Evolutionary conservation across 352 stramenopile genomes (phyloP), one percentile per base, ranked within the genome.

Genomic region (Phytophthora pistaciae): DNA sequence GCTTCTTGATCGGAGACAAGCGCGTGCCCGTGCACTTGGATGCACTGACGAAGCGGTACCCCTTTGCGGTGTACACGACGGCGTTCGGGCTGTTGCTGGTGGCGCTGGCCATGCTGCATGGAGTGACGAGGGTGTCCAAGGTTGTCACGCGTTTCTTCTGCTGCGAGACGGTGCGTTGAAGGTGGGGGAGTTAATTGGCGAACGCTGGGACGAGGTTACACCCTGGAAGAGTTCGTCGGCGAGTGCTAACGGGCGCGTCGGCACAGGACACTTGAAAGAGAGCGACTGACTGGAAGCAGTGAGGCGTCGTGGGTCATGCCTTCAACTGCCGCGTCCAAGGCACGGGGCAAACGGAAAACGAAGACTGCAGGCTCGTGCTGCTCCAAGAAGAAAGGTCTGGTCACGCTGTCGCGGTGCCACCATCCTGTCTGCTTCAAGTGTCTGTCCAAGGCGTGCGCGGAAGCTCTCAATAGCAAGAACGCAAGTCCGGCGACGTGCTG

Each of bases 131-230:
- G 7, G 57, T 85, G 49, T 76, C 82, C 20, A 83, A 88, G 59
- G 65, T 68, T 36, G 60, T 85, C 31, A 92, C 84, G 36, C 78
- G 82, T 16, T 88, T 87, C 66, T 86, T 88, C 61, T 90, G 79
- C 68, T 91, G 84, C 60, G 75, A 70, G 20, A 50, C 50, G 14
- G 49, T 64, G 68, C 36, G 42, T 63, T 76, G 50, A 74, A 65
- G 18, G 33, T 31, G 44, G 7, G 61, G n/a, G 10, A 49, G 42
- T 14, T 44, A 46, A 66, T 53, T 56, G 55, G 23, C 55, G 25
- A 56, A 66, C 60, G 31, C 8, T 77, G 72, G 72, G 72, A 78
- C 71, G 50, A 68, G 71, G 63, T 46, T 33, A 33, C 11, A n/a
- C 59, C 31, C n/a, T 55, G 21, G 33, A 65, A 46, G 31, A 46